A percentile compares a stretch with the other conserved stretches of the same genome.
Evolutionary conservation across 306 rosid species (phyloP).

Genomic region (Sophora flavescens): DNA sequence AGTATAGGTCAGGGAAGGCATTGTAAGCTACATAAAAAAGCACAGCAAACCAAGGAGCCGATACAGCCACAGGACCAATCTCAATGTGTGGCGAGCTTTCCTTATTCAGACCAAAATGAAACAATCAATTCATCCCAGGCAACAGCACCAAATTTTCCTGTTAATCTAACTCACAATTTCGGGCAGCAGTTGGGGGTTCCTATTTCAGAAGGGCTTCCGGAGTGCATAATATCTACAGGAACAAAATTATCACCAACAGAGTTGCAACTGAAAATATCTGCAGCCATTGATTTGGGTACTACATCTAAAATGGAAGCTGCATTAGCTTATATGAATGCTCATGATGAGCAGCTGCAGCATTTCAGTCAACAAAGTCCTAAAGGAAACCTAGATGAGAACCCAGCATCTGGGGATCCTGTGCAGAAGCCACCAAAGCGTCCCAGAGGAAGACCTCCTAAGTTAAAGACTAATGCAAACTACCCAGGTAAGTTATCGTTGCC

Average conservation of each 20-base stretch:
- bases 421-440: conserved; percentile 27
- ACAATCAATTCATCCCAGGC: too few species aligned
- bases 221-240: not conserved
- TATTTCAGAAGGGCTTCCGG: conserved; percentile 13
- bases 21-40: not conserved
- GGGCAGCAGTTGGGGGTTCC: not conserved
- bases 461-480: not conserved
- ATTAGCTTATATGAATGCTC: conserved; percentile 17
- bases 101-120: too few species aligned
- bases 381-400: conserved; percentile 10
- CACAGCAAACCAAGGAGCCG: not conserved
- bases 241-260: conserved; percentile 14
- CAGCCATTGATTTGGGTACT: conserved; percentile 5
- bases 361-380: conserved; percentile 28
- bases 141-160: too few species aligned
- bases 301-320: conserved; percentile 22
- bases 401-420: not conserved
- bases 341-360: conserved; percentile 25
- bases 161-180: too few species aligned
- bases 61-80: not conserved
- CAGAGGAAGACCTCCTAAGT: conserved; percentile 46
- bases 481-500: not conserved
- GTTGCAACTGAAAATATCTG: conserved; percentile 32
- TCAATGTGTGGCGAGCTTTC: not conserved
- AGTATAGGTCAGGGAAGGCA: not conserved